Conservation (phyloP, 129 eudicot species). For the Arctium minus region DNA sequence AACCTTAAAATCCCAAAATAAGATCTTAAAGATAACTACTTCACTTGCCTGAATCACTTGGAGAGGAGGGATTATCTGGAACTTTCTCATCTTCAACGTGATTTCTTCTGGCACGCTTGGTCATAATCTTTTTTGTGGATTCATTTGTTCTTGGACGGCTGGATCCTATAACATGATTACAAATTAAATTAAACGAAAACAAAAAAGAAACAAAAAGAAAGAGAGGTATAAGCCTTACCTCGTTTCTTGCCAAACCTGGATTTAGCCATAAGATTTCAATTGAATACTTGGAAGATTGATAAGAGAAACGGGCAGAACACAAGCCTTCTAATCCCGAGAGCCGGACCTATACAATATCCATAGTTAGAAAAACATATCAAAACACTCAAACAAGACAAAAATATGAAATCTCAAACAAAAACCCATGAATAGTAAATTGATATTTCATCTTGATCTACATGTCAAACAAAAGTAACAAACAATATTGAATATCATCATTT, state of each 20-base stretch:
- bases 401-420: neutral
- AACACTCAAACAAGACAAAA: neutral
- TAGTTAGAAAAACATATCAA: neutral
- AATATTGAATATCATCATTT: neutral
- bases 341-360: neutral
- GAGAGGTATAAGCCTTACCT: neutral
- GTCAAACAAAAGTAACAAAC: neutral
- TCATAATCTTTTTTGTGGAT: neutral
- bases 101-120: slow-evolving; percentile 30
- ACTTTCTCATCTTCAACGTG: slow-evolving; percentile 4
- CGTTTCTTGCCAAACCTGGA: slow-evolving; percentile 7
- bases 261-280: slow-evolving; percentile 15
- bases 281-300: neutral
- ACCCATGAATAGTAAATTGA: neutral
- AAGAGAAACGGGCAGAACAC: neutral
- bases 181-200: neutral
- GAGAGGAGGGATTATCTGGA: slow-evolving; percentile 18
- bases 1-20: neutral
- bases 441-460: neutral
- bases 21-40: neutral
- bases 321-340: neutral
- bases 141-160: slow-evolving; percentile 3
- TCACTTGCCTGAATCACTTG: slow-evolving; percentile 38
- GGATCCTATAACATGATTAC: neutral
- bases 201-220: neutral